phyloP scores from a whole-genome alignment of 768 basidiomycete genomes.

The Pleurotus djamor region DNA sequence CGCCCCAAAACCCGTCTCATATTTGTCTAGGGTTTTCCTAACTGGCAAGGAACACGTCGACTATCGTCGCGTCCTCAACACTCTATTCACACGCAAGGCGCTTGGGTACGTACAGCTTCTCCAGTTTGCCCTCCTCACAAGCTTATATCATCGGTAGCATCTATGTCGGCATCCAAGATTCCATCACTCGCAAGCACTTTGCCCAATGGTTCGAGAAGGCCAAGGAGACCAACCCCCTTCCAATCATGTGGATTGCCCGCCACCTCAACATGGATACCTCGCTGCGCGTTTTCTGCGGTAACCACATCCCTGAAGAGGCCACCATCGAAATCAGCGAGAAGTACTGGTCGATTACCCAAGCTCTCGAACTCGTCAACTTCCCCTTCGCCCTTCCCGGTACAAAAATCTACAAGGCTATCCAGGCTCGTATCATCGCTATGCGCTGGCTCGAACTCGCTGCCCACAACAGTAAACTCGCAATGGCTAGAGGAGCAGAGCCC shows the following conservation, averaged over 20 bases:
- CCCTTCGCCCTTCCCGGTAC: conserved; percentile 94
- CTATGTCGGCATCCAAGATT: conserved; percentile 83
- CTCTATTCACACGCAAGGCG: conserved; percentile 92
- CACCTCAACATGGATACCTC: conserved; percentile 98
- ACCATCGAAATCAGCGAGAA: conserved; percentile 83
- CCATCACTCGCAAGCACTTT: conserved; percentile 76
- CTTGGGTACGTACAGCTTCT: conserved; percentile 60
- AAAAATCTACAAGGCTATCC: conserved; percentile 91
- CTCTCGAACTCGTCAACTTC: conserved; percentile 98
- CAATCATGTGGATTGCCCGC: conserved; percentile 90
- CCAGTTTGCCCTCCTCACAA: not conserved
- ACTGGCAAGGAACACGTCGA: conserved; percentile 85
- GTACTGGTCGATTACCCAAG: conserved; percentile 94
- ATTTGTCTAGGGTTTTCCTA: conserved; percentile 95
- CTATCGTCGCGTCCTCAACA: conserved; percentile 89
- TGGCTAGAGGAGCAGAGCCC: conserved; percentile 78
- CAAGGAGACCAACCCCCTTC: conserved; percentile 42
- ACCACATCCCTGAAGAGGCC: conserved; percentile 81
- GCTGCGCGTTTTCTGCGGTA: conserved; percentile 92
- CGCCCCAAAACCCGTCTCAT: conserved; percentile 54
- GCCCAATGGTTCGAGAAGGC: conserved; percentile 64
- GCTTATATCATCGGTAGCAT: conserved; percentile 42
- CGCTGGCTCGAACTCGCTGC: conserved; percentile 81
- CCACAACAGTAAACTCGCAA: conserved; percentile 71
- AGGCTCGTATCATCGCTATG: conserved; percentile 85